These are phyloP conservation scores for Ustilago cynodontis DNA, from an alignment of 1,284 basidiomycete species.

Conservation along the genomic window DNA sequence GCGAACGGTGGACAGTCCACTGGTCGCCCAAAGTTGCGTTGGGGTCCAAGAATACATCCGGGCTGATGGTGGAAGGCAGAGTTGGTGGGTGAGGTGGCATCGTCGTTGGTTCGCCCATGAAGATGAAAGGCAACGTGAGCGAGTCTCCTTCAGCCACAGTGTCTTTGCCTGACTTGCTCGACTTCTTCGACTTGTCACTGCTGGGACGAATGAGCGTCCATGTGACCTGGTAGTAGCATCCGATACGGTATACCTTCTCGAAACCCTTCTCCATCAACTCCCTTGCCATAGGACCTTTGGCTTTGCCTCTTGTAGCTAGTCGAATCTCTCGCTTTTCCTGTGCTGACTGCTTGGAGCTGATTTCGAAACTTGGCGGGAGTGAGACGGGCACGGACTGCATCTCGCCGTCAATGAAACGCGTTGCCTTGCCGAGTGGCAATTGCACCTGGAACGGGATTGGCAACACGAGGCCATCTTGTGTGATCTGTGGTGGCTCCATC, in stretches of 20 bases:
- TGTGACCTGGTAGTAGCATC: slow-evolving; percentile 63
- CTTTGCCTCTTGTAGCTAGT: slow-evolving; percentile 50
- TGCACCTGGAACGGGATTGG: slow-evolving; percentile 58
- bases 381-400: slow-evolving; percentile 57
- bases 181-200: slow-evolving; percentile 37
- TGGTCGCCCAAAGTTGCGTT: slow-evolving; percentile 43
- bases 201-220: slow-evolving; percentile 49
- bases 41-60: slow-evolving; percentile 42
- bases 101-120: slow-evolving; percentile 57
- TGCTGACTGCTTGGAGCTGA: slow-evolving; percentile 55
- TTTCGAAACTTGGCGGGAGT: slow-evolving; percentile 63
- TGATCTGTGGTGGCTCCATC: slow-evolving; percentile 44
- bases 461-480: slow-evolving; percentile 52
- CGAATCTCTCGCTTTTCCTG: slow-evolving; percentile 54
- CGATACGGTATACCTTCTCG: slow-evolving; percentile 59
- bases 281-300: slow-evolving; percentile 43
- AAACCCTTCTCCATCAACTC: slow-evolving; percentile 58
- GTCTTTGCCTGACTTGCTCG: slow-evolving; percentile 33
- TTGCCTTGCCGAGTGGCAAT: slow-evolving; percentile 59
- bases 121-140: slow-evolving; percentile 63
- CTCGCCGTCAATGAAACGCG: slow-evolving; percentile 61
- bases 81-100: slow-evolving; percentile 55
- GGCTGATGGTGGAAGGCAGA: slow-evolving; percentile 49
- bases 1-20: slow-evolving; percentile 54
- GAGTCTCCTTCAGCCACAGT: slow-evolving; percentile 43